Conservation (phyloP, 495 filamentous ascomycete species). For the Viridothelium virens region DNA sequence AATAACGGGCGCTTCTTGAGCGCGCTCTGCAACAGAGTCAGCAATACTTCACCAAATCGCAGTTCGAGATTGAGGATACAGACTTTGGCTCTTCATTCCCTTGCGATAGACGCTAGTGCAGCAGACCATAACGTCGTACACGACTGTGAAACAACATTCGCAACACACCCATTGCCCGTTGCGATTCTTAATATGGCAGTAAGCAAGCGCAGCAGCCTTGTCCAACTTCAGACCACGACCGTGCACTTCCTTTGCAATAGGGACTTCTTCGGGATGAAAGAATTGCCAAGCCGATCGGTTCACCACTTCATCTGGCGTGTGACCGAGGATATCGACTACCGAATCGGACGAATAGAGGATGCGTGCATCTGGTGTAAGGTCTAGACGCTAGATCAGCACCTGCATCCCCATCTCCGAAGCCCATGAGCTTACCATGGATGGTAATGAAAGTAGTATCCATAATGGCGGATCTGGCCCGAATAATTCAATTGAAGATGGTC, state of each 20-base stretch:
- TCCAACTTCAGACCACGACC: slow-evolving; percentile 66
- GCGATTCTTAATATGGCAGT: slow-evolving; percentile 62
- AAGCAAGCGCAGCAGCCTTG: slow-evolving; percentile 78
- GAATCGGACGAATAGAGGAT: slow-evolving; percentile 80
- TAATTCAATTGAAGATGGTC: not conserved
- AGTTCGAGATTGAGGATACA: slow-evolving; percentile 31
- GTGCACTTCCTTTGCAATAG: slow-evolving; percentile 66
- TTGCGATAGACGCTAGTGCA: slow-evolving; percentile 72
- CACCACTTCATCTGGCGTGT: slow-evolving; percentile 64
- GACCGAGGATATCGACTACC: slow-evolving; percentile 73
- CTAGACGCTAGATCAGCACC: slow-evolving; percentile 36
- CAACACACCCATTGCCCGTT: slow-evolving; percentile 70
- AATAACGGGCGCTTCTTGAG: slow-evolving; percentile 70
- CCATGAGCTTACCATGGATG: slow-evolving; percentile 64
- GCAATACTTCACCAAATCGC: slow-evolving; percentile 8
- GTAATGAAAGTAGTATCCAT: slow-evolving; percentile 95
- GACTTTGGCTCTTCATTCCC: slow-evolving; percentile 67
- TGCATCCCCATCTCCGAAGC: slow-evolving; percentile 12
- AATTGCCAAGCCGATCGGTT: slow-evolving; percentile 77
- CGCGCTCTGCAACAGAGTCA: slow-evolving; percentile 50
- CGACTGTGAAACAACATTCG: slow-evolving; percentile 84
- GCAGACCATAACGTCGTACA: slow-evolving; percentile 78
- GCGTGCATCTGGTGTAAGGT: slow-evolving; percentile 66
- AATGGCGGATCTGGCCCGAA: slow-evolving; percentile 4
- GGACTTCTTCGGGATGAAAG: slow-evolving; percentile 75